These are phyloP conservation scores for Castanospermum australe DNA, from an alignment of 306 rosid genomes.

Conservation along the genomic window DNA sequence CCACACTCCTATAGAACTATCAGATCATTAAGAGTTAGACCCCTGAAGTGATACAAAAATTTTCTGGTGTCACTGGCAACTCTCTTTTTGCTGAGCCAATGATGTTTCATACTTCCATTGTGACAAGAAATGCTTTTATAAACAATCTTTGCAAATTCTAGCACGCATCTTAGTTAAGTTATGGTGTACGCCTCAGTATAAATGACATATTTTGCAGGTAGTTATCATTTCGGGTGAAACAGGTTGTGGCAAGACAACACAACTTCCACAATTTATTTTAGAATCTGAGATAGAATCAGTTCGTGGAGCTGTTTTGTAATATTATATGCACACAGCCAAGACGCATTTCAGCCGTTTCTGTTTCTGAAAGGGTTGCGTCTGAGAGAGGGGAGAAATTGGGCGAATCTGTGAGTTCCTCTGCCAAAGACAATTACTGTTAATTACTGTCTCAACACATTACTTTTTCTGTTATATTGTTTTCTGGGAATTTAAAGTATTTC, in stretches of 20 bases:
- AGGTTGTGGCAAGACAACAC: slow-evolving; percentile 99
- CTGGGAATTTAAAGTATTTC: neutral
- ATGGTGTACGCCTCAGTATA: no score
- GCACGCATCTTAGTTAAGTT: neutral
- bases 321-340: slow-evolving; percentile 97
- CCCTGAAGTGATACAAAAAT: no score
- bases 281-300: slow-evolving; percentile 82
- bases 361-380: slow-evolving; percentile 93
- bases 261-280: slow-evolving; percentile 93
- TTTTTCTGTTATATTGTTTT: neutral
- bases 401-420: slow-evolving; percentile 77
- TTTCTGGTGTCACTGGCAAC: no score
- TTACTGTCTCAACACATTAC: neutral
- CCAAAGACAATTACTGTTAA: slow-evolving; percentile 18
- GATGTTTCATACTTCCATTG: neutral
- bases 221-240: slow-evolving; percentile 92
- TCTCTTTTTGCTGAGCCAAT: no score
- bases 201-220: slow-evolving; percentile 52
- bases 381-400: slow-evolving; percentile 98
- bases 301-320: slow-evolving; percentile 77
- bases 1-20: no score
- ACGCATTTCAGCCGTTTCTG: slow-evolving; percentile 94
- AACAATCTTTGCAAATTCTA: neutral
- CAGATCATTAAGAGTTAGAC: no score
- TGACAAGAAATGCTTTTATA: neutral